Base-by-base conservation (phyloP, 2,329 filamentous ascomycete species). In the Beauveria scarabaeidicola region DNA sequence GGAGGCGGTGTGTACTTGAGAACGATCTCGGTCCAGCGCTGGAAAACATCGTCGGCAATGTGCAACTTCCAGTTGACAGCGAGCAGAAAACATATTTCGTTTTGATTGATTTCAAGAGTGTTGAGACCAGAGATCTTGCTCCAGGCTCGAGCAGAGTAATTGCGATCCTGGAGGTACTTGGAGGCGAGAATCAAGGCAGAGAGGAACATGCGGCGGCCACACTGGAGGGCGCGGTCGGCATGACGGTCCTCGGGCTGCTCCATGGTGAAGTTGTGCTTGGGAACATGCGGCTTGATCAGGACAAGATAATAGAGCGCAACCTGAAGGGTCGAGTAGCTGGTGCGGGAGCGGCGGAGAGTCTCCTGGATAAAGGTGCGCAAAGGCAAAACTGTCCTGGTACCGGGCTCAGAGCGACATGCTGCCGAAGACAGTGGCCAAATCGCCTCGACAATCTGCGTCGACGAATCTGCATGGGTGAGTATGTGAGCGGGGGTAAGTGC, bases 71-170 rank as follows among this genome's bases (percentile, higher is more conserved):
- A 99, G 72, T 91, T 87, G 63, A 99, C 90, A 50, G 92, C 90
- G 62, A 88, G 77, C 51, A 99, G 81, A 72, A 97, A 99, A 19
- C 90, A 86, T 73, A 95, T 88, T 76, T 99, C 94, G 72, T 97
- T 97, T 69, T 91, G 88, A 75, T 97, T 97, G 74, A 99, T 97
- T 75, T 99, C 94, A 60, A 84, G 79, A 3, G 91, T 92, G 71
- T 90, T 91, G 60, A 99, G 80, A n/a, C 94, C 94, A 19, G 94
- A 97, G 67, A 99, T 99, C 79, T 96, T 97, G 74, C 93, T 97
- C 94, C 94, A 99, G 46, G 94, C 94, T 59, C 93, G 87, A 52
- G 94, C 91, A 15, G 94, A 97, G 75, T 96, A 99, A 76, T 97
- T 99, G 66, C 93, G 88, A 72, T 99, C 94, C 74, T 99, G 94